These are phyloP conservation scores for Fraxinus americana DNA, from an alignment of 257 asterid species.

Conservation along the genomic window DNA sequence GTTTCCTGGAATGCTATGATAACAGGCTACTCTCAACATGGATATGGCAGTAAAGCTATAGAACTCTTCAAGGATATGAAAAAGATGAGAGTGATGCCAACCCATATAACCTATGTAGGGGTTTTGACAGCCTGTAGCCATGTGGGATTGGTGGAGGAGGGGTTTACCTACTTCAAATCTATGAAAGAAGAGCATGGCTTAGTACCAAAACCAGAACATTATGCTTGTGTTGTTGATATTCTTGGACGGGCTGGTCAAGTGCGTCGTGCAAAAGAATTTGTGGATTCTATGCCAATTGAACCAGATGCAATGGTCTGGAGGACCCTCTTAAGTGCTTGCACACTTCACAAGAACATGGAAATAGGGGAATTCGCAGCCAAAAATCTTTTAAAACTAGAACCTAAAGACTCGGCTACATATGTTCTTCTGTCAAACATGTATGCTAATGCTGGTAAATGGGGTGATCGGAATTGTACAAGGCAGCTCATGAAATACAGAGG, in stretches of 20 bases:
- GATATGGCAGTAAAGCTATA: slow-evolving; percentile 67
- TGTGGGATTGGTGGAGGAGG: slow-evolving; percentile 80
- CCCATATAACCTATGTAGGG: slow-evolving; percentile 71
- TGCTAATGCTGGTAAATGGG: slow-evolving; percentile 80
- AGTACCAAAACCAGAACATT: slow-evolving; percentile 73
- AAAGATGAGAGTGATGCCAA: slow-evolving; percentile 50
- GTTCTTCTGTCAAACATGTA: slow-evolving; percentile 80
- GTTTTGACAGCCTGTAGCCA: slow-evolving; percentile 94
- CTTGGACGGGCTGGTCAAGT: slow-evolving; percentile 85
- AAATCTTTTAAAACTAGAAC: slow-evolving; percentile 67
- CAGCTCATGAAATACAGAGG: slow-evolving; percentile 78
- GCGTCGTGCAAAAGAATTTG: slow-evolving; percentile 61
- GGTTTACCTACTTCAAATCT: slow-evolving; percentile 64
- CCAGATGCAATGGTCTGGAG: slow-evolving; percentile 97
- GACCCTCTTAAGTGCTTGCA: slow-evolving; percentile 85
- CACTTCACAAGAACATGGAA: slow-evolving; percentile 69
- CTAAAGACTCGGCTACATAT: slow-evolving; percentile 78
- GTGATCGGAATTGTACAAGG: slow-evolving; percentile 60
- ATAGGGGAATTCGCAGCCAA: slow-evolving; percentile 77
- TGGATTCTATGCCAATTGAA: slow-evolving; percentile 73
- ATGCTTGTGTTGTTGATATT: slow-evolving; percentile 81
- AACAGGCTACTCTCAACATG: slow-evolving; percentile 89
- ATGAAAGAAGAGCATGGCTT: slow-evolving; percentile 62
- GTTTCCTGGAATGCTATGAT: slow-evolving; percentile 94
- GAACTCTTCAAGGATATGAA: slow-evolving; percentile 75